Evolutionary conservation across 306 rosid species (phyloP), one percentile per base, ranked within the genome.

Genomic region (Dryas drummondii): DNA sequence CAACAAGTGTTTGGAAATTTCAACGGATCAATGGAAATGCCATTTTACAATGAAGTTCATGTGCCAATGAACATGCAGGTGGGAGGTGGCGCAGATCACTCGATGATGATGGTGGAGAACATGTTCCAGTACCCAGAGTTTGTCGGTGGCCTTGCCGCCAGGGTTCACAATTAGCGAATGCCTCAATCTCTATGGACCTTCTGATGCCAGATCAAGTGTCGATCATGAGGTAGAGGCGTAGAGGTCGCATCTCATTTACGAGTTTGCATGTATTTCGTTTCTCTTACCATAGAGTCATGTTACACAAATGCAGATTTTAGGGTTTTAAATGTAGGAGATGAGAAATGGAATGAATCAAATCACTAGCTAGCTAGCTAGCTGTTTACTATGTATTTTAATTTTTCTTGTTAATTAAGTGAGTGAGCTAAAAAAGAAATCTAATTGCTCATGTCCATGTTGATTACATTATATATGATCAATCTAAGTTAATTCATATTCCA

Each of bases 71-170:
- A 75, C 48, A 7, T 60, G 37, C 83, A 66, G 79, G 6, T 72
- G 14, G 79, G 57, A 52, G 77, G 63, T 0, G 75, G 57, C 2
- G 53, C 64, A 15, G 84, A 76, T 3, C 61, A 66, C 42, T 66
- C 86, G 4, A 45, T 76, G 65, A 55, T 76, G 37, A 44, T 72
- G 22, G 37, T 81, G 52, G 86, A 79, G 65, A 88, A 84, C 64
- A 26, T 83, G 45, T 81, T 84, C 70, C 89, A 86, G 84, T 88
- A 76, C 53, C 94, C 88, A 0, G 96, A 91, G 57, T 55, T 85
- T 40, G 49, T 79, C 45, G 80, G 49, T 73, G 82, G 88, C 49
- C 82, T 87, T 67, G 82, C 85, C 3, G 70, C 92, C 1, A 86
- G 85, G 75, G 75, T 88, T 65, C 86, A 88, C 37, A 32, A 32